Base-by-base conservation (phyloP, 192 early-diverging fungal genomes). In the Dissophora ornata region DNA sequence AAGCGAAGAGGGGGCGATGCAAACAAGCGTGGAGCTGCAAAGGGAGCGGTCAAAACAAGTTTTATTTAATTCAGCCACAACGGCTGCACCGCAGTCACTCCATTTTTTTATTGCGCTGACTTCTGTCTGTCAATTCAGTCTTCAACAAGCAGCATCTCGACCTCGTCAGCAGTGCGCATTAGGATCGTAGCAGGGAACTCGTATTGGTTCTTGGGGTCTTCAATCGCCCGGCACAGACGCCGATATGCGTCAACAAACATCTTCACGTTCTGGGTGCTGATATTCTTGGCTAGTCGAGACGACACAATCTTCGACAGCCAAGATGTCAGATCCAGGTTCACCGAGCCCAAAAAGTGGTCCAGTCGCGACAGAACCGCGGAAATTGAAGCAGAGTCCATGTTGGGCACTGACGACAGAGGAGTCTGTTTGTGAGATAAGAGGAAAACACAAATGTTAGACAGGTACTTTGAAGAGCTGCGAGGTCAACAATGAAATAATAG, bases 301-400 rank as follows among this genome's bases (percentile, higher is more conserved):
- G 85, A 80, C 16, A 77, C 73, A 29, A 77, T 77, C 45, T 74
- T 75, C 32, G 86, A 81, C 24, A 86, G 59, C 62, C 85, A 74
- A 32, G 77, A 70, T 87, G 78, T 54, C 74, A 79, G 26, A 62
- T 95, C 92, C 48, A 88, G 50, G 44, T 80, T 81, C 2, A 81
- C 84, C 8, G 82, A 74, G 26, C 85, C 83, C 28, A 96, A 79
- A 67, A 90, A 96, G 21, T 71, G 80, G 56, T 95, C 93, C 18
- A 96, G 66, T 34, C 78, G 69, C 6, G 88, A 79, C 67, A 96
- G 70, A 19, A 83, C 71, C 16, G 70, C 68, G 2, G 80, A 63
- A 2, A 96, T 55, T 1, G 84, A 77, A 22, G 71, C 68, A 0
- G 80, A 51, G 59, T 91, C 85, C 71, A 90, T 85, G 22, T 63